phyloP scores from a whole-genome alignment of 805 yeast genomes.

The Wickerhamiella alocasiicola region DNA sequence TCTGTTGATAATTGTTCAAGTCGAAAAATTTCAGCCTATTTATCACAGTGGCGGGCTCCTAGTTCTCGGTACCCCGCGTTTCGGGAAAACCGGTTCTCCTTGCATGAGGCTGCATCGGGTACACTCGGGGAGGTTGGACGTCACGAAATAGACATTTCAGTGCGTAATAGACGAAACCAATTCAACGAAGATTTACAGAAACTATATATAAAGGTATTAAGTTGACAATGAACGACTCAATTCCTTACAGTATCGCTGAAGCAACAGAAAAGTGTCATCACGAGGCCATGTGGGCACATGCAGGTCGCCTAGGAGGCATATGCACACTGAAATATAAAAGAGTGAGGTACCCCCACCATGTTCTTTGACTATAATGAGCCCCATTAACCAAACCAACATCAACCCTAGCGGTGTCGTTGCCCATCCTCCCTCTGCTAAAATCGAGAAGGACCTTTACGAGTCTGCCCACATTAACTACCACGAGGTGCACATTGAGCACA shows the following conservation, averaged over 20 bases:
- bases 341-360: neutral
- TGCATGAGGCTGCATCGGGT: conserved; percentile 6
- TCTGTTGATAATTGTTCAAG: too few relatives aligned
- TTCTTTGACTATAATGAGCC: conserved; percentile 20
- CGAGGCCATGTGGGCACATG: conserved; percentile 7
- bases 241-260: too few relatives aligned
- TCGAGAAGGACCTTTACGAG: conserved; percentile 31
- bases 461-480: conserved; percentile 33
- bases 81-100: conserved; percentile 1
- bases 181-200: too few relatives aligned
- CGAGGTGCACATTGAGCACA: conserved; percentile 44
- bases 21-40: too few relatives aligned
- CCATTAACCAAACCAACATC: conserved; percentile 31
- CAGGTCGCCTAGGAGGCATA: conserved; percentile 3
- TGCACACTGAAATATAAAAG: neutral
- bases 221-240: too few relatives aligned
- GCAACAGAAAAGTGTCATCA: too few relatives aligned
- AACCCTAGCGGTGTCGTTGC: conserved; percentile 35
- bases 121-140: too few relatives aligned
- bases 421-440: conserved; percentile 29
- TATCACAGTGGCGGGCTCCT: too few relatives aligned
- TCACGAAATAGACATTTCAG: too few relatives aligned
- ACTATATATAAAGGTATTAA: too few relatives aligned
- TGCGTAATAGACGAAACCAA: too few relatives aligned
- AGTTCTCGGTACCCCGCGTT: conserved; percentile 9